phyloP scores from a whole-genome alignment of 257 asterid species.

The Solanum habrochaites region DNA sequence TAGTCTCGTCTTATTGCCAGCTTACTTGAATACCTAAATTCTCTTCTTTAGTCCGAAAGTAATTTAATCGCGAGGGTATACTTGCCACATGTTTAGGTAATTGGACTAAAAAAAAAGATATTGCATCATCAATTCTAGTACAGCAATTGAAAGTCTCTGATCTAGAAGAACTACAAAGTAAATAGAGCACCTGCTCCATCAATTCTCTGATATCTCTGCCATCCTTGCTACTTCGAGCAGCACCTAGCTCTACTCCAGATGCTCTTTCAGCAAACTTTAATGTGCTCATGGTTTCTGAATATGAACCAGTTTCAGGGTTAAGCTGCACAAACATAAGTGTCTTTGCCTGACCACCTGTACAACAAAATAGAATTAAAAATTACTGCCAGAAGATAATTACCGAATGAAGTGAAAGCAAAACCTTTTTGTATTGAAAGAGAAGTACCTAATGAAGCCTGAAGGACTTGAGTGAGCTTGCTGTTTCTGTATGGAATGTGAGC shows the following conservation, averaged over 20 bases:
- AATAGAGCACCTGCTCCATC: conserved; percentile 70
- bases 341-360: conserved; percentile 85
- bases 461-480: conserved; percentile 98
- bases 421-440: not conserved
- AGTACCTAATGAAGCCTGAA: conserved; percentile 84
- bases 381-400: not conserved
- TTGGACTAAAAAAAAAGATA: not conserved
- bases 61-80: not conserved
- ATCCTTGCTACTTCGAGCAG: conserved; percentile 93
- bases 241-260: conserved; percentile 95
- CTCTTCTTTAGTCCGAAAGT: not conserved
- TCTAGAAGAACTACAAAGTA: not conserved
- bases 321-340: conserved; percentile 98
- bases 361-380: not conserved
- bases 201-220: conserved; percentile 68
- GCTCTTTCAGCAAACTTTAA: conserved; percentile 95
- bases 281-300: conserved; percentile 60
- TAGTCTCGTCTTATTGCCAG: not conserved
- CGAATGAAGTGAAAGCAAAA: not conserved
- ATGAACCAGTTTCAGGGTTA: conserved; percentile 65
- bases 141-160: not conserved
- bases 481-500: conserved; percentile 90
- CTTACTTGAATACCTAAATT: not conserved
- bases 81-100: not conserved
- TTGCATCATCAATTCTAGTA: not conserved